Evolutionary conservation across 768 basidiomycete species (phyloP), one percentile per base, ranked within the genome.

Genomic region (Pisolithus orientalis): DNA sequence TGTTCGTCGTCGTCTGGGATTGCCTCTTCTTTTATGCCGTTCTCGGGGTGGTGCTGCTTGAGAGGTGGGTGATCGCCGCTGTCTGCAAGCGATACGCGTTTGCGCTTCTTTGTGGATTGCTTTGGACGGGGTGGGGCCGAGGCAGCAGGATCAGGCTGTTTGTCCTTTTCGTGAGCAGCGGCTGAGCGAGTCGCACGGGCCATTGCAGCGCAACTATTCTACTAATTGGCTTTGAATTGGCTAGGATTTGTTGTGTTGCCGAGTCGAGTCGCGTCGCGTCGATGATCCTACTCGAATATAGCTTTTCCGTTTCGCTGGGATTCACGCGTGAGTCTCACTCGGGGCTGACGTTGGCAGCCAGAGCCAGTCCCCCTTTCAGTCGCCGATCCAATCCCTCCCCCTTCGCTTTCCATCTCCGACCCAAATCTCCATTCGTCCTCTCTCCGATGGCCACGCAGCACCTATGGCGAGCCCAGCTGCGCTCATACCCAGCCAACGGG

Each of bases 131-230:
- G 57, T 21, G 1, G 21, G 21, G 21, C 21, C 21, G 21, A 21
- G 21, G 21, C 21, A 21, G 21, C 21, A 21, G 21, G 21, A 21
- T 21, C 21, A 21, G 21, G 21, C 21, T 21, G 55, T 47, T 44
- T 61, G 59, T 57, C 65, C 66, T 21, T 21, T 74, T 65, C 49
- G 69, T 70, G 71, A 46, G 74, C 64, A 42, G 75, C 70, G 32
- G 80, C 74, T 59, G 84, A 85, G 62, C 88, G 83, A 66, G 88
- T 90, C 64, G 87, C 79, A 58, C 89, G 77, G 56, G 86, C 85
- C 89, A 91, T 90, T 21, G 21, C 21, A 21, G 21, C 21, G 21
- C 21, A 21, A 21, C 21, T 21, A 21, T 21, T 21, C 21, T 21
- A 21, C 21, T 21, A 21, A 21, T 21, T 21, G 21, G 21, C 21